Conservation (phyloP, 345 rosid species). For the Eucalyptus curtisii region DNA sequence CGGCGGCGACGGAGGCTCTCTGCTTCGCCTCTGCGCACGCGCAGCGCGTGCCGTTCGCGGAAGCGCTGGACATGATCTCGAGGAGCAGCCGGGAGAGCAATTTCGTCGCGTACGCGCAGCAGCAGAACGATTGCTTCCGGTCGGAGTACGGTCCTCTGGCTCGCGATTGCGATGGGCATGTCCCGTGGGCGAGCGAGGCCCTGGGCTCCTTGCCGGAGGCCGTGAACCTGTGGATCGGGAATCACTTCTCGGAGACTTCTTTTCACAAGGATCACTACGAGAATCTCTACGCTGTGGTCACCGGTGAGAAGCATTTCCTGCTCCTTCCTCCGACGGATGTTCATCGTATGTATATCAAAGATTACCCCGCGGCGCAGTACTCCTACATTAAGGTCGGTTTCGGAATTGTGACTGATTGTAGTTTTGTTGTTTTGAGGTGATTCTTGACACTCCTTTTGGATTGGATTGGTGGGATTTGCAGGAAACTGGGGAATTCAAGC, state of each 20-base stretch:
- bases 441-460: neutral
- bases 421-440: neutral
- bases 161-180: slow-evolving; percentile 49
- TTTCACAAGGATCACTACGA: slow-evolving; percentile 93
- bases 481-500: slow-evolving; percentile 34
- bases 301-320: slow-evolving; percentile 73
- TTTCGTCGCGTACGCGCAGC: slow-evolving; percentile 62
- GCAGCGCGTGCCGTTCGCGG: slow-evolving; percentile 34
- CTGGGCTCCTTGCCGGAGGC: slow-evolving; percentile 73
- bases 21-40: slow-evolving; percentile 81
- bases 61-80: slow-evolving; percentile 35
- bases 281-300: slow-evolving; percentile 78
- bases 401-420: neutral
- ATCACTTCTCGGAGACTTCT: slow-evolving; percentile 53
- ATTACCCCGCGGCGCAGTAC: slow-evolving; percentile 64
- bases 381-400: slow-evolving; percentile 20
- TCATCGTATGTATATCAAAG: slow-evolving; percentile 59
- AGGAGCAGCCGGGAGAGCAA: neutral
- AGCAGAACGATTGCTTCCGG: slow-evolving; percentile 78
- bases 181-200: slow-evolving; percentile 77
- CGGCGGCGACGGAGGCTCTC: slow-evolving; percentile 1
- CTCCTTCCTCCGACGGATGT: slow-evolving; percentile 82
- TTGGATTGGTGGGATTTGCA: slow-evolving; percentile 10
- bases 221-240: slow-evolving; percentile 91
- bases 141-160: slow-evolving; percentile 44